A percentile compares a stretch with the other conserved stretches of the same genome.
Evolutionary conservation across 83 land plant species (phyloP).

Genomic region (Thuja plicata): DNA sequence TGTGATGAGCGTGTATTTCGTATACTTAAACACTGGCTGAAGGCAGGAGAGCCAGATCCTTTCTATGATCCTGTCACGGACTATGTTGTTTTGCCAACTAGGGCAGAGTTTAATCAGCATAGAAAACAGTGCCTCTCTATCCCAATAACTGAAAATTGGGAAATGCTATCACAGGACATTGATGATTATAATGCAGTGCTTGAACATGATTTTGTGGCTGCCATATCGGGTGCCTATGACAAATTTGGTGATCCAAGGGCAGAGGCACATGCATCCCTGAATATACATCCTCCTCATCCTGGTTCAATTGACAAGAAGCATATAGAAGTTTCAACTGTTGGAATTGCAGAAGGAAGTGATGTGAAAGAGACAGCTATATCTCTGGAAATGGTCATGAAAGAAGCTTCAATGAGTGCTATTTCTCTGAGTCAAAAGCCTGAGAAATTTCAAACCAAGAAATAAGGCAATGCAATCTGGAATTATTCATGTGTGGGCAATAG

Average conservation of each 20-base stretch:
- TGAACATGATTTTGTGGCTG: slow-evolving; percentile 33
- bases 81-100: slow-evolving; percentile 89
- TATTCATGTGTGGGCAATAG: neutral
- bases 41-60: slow-evolving; percentile 88
- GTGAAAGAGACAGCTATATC: slow-evolving; percentile 2
- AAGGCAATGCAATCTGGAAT: neutral
- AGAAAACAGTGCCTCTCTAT: slow-evolving; percentile 35
- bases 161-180: slow-evolving; percentile 28
- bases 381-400: slow-evolving; percentile 10
- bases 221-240: slow-evolving; percentile 32
- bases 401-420: slow-evolving; percentile 16
- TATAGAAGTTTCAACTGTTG: slow-evolving; percentile 60
- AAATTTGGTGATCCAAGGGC: slow-evolving; percentile 32
- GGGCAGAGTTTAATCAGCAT: slow-evolving; percentile 62
- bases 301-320: slow-evolving; percentile 29
- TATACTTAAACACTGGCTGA: slow-evolving; percentile 85
- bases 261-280: slow-evolving; percentile 65
- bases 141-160: slow-evolving; percentile 59
- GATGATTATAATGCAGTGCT: slow-evolving; percentile 25
- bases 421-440: neutral
- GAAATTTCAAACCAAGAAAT: neutral
- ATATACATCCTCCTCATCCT: slow-evolving; percentile 33
- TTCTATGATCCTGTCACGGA: slow-evolving; percentile 90
- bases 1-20: slow-evolving; percentile 77
- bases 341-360: slow-evolving; percentile 29